These are phyloP conservation scores for Boletus sensibilis DNA, from an alignment of 768 basidiomycete species.

Conservation along the genomic window DNA sequence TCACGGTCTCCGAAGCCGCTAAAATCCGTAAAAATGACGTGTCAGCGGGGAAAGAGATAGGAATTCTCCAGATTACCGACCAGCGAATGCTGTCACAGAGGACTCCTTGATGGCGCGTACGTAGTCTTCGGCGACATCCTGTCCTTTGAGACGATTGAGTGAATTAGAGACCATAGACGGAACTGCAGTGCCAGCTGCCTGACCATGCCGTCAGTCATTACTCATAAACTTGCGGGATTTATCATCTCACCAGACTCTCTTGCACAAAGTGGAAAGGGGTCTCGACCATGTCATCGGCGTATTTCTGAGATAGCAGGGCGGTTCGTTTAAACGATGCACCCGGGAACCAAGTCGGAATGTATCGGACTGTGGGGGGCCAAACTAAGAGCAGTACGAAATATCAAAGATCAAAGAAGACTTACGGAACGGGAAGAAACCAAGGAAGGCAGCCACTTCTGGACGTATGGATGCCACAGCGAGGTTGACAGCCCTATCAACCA, in stretches of 20 bases:
- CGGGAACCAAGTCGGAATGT: conserved; percentile 42
- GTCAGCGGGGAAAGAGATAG: not conserved
- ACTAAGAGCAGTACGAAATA: not conserved
- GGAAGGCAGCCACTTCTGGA: conserved; percentile 33
- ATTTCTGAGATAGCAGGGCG: conserved; percentile 24
- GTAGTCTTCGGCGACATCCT: conserved; percentile 5
- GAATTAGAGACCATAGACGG: conserved; percentile 30
- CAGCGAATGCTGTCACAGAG: conserved; percentile 31
- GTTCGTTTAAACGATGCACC: conserved; percentile 36
- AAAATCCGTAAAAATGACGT: not conserved
- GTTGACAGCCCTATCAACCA: conserved; percentile 27
- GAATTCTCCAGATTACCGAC: conserved; percentile 8
- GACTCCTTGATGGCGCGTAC: conserved; percentile 28
- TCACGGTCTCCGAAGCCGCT: conserved; percentile 33
- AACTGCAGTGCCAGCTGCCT: conserved; percentile 26
- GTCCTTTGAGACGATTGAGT: conserved; percentile 12
- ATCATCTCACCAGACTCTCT: conserved; percentile 29
- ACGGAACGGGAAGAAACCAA: conserved; percentile 40
- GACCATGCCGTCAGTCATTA: not conserved
- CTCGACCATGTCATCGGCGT: conserved; percentile 24
- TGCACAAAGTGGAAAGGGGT: conserved; percentile 35
- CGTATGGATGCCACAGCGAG: conserved; percentile 21
- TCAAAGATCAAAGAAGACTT: conserved; percentile 1
- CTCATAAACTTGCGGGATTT: not conserved
- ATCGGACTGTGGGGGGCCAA: conserved; percentile 25